Conservation (phyloP, 768 basidiomycete species). For the Tubosaeta sp. region DNA sequence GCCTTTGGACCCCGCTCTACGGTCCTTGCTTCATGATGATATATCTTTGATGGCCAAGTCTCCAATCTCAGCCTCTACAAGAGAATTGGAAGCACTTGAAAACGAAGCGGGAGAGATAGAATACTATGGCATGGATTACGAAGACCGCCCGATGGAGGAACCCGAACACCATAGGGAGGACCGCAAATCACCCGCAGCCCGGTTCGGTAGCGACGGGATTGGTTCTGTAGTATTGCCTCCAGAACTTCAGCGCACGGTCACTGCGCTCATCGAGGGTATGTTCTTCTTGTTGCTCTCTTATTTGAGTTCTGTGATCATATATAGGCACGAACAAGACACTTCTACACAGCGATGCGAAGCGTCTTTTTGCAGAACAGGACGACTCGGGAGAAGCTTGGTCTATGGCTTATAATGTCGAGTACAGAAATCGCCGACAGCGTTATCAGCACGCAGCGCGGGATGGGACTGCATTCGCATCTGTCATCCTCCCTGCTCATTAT, state of each 20-base stretch:
- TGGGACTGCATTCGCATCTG: slow-evolving; percentile 79
- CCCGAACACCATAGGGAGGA: slow-evolving; percentile 29
- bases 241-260: slow-evolving; percentile 66
- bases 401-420: slow-evolving; percentile 49
- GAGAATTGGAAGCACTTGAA: slow-evolving; percentile 55
- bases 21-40: slow-evolving; percentile 62
- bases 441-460: slow-evolving; percentile 61
- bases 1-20: slow-evolving; percentile 62
- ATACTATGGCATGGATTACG: slow-evolving; percentile 32
- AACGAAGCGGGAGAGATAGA: slow-evolving; percentile 30
- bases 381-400: slow-evolving; percentile 45
- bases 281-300: slow-evolving; percentile 1
- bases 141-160: slow-evolving; percentile 28
- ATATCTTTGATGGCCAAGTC: slow-evolving; percentile 48
- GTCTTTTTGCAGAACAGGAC: slow-evolving; percentile 51
- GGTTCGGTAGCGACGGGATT: slow-evolving; percentile 69
- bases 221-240: slow-evolving; percentile 69
- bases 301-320: slow-evolving; percentile 9
- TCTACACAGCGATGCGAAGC: slow-evolving; percentile 67
- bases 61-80: slow-evolving; percentile 24
- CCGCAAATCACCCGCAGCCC: slow-evolving; percentile 76
- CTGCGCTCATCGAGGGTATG: slow-evolving; percentile 62
- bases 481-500: slow-evolving; percentile 85
- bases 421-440: slow-evolving; percentile 57
- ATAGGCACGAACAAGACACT: slow-evolving; percentile 60